Evolutionary conservation across 2,329 filamentous ascomycete species (phyloP), one percentile per base, ranked within the genome.

Genomic region (Trichoderma citrinoviride): DNA sequence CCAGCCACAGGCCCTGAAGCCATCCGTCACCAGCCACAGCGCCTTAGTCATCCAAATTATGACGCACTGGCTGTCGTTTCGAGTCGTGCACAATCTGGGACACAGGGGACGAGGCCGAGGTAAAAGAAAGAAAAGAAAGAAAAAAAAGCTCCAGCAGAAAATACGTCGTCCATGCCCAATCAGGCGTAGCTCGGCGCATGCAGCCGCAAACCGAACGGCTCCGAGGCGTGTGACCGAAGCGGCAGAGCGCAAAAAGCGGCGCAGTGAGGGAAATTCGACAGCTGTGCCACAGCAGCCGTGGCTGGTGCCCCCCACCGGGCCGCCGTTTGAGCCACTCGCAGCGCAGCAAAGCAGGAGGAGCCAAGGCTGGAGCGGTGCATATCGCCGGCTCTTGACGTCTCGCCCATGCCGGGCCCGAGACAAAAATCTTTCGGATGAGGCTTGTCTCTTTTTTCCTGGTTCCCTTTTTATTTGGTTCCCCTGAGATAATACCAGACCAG

Each of bases 161-260:
- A 29, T 14, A 46, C 33, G 33, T 12, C 5, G 33, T 14, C 33
- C 57, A 19, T 7, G 29, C 57, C 44, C 41, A 41, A 55, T 63
- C 49, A 25, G 43, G 52, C 43, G 66, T 67, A 67, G 70, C 67
- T 70, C 65, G 66, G 66, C 52, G 64, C 46, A 55, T 55, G 54
- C 40, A 25, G 55, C 61, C 66, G 67, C 69, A 71, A 67, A 64
- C 73, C 71, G 72, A 72, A 71, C 72, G 72, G 73, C 69, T 73
- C 73, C 72, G 73, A 74, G 70, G 65, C 56, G 61, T 65, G 64
- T 61, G 64, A 56, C 69, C 72, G 71, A 71, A 50, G 52, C 54
- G 55, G 49, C 27, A 65, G 61, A 52, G 58, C 53, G 61, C 27
- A 66, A 64, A 58, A 66, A 56, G 21, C 15, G 52, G 40, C 43